phyloP scores from a whole-genome alignment of 192 early-diverging fungal genomes.

The Backusella mclennaniae region DNA sequence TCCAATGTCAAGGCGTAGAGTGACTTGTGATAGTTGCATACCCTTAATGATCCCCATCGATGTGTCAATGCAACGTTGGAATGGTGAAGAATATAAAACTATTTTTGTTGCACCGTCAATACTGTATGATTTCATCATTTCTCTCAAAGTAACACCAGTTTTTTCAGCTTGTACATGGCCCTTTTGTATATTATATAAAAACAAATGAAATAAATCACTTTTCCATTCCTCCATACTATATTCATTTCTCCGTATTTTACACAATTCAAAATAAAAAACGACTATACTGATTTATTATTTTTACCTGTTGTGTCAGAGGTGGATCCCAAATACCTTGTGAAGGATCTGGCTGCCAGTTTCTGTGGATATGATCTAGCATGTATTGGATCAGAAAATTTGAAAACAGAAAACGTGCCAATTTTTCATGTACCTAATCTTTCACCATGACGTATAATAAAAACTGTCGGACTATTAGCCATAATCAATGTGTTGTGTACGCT shows the following conservation, averaged over 20 bases:
- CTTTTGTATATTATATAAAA: background rate
- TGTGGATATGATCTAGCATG: slow-evolving; percentile 28
- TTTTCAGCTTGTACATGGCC: slow-evolving; percentile 30
- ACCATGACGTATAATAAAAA: slow-evolving; percentile 37
- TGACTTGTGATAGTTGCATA: slow-evolving; percentile 12
- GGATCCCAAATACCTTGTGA: slow-evolving; percentile 36
- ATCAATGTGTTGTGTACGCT: background rate
- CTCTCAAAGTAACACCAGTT: slow-evolving; percentile 23
- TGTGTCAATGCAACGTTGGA: slow-evolving; percentile 42
- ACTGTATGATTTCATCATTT: slow-evolving; percentile 14
- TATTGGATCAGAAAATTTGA: background rate
- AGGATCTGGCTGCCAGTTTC: slow-evolving; percentile 35
- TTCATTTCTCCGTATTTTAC: background rate
- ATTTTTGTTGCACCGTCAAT: slow-evolving; percentile 21
- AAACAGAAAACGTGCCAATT: background rate
- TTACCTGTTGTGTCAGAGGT: slow-evolving; percentile 25
- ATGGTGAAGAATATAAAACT: slow-evolving; percentile 34
- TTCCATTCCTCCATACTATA: background rate
- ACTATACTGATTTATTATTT: background rate
- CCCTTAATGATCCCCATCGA: slow-evolving; percentile 29
- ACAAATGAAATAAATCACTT: background rate
- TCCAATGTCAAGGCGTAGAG: slow-evolving; percentile 32
- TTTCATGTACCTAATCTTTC: slow-evolving; percentile 34
- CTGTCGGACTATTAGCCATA: slow-evolving; percentile 18
- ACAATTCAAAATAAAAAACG: background rate